Percentiles rank a stretch among this genome's conserved stretches.
Conservation (phyloP, 2,329 filamentous ascomycete species). For the Colletotrichum lindemuthianum region DNA sequence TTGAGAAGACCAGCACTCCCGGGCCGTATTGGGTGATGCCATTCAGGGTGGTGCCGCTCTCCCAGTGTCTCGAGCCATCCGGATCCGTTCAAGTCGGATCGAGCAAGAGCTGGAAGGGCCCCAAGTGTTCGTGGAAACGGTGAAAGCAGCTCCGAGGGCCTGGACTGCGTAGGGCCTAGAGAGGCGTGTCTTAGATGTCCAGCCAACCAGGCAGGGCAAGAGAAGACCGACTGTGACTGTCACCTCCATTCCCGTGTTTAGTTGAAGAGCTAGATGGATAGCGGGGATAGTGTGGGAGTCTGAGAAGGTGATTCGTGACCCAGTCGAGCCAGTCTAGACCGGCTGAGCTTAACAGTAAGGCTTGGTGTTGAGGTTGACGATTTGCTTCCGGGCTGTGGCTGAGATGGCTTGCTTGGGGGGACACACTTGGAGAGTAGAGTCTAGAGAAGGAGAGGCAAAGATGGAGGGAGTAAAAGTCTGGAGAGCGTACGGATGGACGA, state of each 20-base stretch:
- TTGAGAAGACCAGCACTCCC: slow-evolving; percentile 1
- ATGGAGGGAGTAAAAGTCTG: not conserved
- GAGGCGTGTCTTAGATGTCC: slow-evolving; percentile 10
- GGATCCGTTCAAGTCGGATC: slow-evolving; percentile 19
- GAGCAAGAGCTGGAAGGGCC: not conserved
- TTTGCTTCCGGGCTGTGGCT: slow-evolving; percentile 24
- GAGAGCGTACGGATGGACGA: not conserved
- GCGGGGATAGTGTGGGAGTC: not conserved
- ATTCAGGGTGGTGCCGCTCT: no score
- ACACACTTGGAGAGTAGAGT: not conserved
- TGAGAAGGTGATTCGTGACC: not conserved
- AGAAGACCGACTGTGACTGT: not conserved
- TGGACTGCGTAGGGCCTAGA: not conserved
- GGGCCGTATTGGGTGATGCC: not conserved
- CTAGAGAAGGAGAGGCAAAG: not conserved
- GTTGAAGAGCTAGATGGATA: not conserved
- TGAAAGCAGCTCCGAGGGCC: slow-evolving; percentile 10
- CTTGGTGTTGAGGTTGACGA: not conserved
- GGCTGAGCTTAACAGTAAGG: not conserved
- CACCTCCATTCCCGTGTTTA: slow-evolving; percentile 22
- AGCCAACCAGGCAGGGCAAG: slow-evolving; percentile 9
- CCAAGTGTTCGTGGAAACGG: slow-evolving; percentile 5
- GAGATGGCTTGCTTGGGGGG: not conserved
- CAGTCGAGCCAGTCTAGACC: no score
- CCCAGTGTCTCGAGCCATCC: not conserved